Percentiles rank a stretch among this genome's conserved stretches.
These are phyloP conservation scores for Penicillium thymicola DNA, from an alignment of 2,329 filamentous ascomycete genomes.

Conservation along the genomic window DNA sequence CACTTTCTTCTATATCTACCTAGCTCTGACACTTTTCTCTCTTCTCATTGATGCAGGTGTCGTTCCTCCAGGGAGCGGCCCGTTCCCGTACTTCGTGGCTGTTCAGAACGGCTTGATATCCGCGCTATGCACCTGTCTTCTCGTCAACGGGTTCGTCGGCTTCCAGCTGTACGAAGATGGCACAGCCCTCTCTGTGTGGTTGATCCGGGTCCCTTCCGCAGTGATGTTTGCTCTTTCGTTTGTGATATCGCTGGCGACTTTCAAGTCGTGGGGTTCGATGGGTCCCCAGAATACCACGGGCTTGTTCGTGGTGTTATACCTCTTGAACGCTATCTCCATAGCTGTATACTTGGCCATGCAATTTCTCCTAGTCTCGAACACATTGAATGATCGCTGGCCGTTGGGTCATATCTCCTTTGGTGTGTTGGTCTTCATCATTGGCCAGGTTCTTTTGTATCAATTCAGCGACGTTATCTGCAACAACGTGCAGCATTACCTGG, in stretches of 20 bases:
- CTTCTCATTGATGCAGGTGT: conserved; percentile 91
- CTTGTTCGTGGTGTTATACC: conserved; percentile 85
- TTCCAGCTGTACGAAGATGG: conserved; percentile 99
- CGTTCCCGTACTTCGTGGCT: conserved; percentile 89
- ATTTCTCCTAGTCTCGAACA: conserved; percentile 81
- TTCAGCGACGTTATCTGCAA: conserved; percentile 84
- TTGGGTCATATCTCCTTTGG: conserved; percentile 88
- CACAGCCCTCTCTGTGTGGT: conserved; percentile 88
- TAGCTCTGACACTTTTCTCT: conserved; percentile 82
- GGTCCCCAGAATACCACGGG: conserved; percentile 81
- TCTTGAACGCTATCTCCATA: conserved; percentile 83
- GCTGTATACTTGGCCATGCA: conserved; percentile 85
- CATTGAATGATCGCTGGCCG: conserved; percentile 92
- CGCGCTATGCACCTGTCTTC: conserved; percentile 78
- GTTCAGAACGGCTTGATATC: conserved; percentile 81
- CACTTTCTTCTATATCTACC: conserved; percentile 96
- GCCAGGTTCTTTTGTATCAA: conserved; percentile 89
- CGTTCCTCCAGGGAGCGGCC: conserved; percentile 72
- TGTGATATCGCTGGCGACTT: conserved; percentile 83
- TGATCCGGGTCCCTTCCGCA: conserved; percentile 73
- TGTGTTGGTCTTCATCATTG: conserved; percentile 83
- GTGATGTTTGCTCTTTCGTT: conserved; percentile 84
- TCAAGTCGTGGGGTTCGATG: conserved; percentile 85
- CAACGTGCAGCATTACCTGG: conserved; percentile 82
- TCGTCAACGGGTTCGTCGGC: conserved; percentile 97